Percentiles rank a stretch among this genome's conserved stretches.
phyloP scores from a whole-genome alignment of 192 early-diverging fungal species.

The Coemansia erecta region DNA sequence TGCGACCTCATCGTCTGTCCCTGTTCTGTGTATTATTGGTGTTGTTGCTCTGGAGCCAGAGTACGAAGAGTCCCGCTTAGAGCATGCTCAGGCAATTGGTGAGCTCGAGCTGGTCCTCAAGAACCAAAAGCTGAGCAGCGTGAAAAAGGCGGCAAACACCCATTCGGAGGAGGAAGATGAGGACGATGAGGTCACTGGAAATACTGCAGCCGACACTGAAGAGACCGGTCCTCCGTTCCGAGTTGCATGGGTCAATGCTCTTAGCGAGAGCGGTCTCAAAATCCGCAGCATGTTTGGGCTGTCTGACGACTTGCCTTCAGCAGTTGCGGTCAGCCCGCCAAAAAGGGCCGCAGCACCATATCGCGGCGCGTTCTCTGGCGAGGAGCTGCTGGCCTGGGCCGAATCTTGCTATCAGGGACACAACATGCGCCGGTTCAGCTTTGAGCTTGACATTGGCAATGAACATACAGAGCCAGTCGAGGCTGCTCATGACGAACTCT shows the following conservation, averaged over 20 bases:
- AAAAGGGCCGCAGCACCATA: constrained; percentile 61
- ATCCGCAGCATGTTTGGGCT: constrained; percentile 58
- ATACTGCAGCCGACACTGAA: constrained; percentile 1
- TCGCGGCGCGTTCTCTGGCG: constrained; percentile 59
- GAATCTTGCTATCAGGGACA: constrained; percentile 36
- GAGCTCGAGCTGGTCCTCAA: constrained; percentile 17
- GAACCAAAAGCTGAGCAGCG: constrained; percentile 31
- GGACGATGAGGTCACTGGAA: constrained; percentile 43
- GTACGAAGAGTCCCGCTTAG: constrained; percentile 34
- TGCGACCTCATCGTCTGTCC: constrained; percentile 51
- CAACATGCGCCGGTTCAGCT: constrained; percentile 46
- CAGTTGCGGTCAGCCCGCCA: constrained; percentile 57
- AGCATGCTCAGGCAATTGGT: constrained; percentile 27
- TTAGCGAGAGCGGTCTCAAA: constrained; percentile 38
- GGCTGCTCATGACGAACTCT: constrained; percentile 49
- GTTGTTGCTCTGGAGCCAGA: constrained; percentile 32
- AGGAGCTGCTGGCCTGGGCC: constrained; percentile 61
- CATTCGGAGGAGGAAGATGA: constrained; percentile 46
- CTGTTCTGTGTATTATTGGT: constrained; percentile 47
- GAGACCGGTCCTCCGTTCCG: constrained; percentile 36
- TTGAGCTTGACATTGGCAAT: constrained; percentile 41
- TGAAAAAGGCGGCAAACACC: constrained; percentile 8
- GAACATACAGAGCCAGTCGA: constrained; percentile 6
- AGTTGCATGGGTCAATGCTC: constrained; percentile 65
- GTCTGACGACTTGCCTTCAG: constrained; percentile 58